Evolutionary conservation across 169 alveolate species (phyloP).

Genomic region (Eimeria praecox): DNA sequence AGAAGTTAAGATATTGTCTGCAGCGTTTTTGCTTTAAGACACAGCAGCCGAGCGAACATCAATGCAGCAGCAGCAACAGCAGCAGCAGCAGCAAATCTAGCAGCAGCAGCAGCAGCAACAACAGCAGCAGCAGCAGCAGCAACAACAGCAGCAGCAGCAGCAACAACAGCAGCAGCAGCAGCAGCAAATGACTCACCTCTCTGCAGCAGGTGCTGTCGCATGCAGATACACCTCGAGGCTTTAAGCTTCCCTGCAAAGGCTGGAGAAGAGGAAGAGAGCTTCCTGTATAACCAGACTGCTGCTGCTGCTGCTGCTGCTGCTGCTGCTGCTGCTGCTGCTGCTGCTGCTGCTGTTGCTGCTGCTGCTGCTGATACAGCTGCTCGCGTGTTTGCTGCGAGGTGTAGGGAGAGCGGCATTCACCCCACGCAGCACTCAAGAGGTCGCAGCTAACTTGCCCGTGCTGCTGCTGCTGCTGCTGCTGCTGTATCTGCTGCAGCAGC

Average conservation of each 20-base stretch:
- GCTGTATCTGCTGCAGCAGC: conserved; percentile 26
- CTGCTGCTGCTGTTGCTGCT: conserved; percentile 36
- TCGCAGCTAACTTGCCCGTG: background rate
- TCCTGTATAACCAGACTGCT: background rate
- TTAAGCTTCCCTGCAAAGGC: background rate
- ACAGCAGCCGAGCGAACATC: too few species aligned
- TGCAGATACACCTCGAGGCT: background rate
- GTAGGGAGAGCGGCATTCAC: conserved; percentile 41
- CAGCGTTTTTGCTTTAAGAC: too few species aligned
- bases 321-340: background rate
- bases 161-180: background rate
- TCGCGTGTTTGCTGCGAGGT: conserved; percentile 17
- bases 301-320: conserved; percentile 58
- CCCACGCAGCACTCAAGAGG: conserved; percentile 46
- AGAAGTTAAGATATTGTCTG: too few species aligned
- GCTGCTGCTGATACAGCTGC: conserved; percentile 15
- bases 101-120: background rate
- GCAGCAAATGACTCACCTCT: conserved; percentile 6
- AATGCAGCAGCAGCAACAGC: conserved; percentile 1
- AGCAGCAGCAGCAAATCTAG: background rate
- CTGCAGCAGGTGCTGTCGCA: conserved; percentile 63
- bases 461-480: conserved; percentile 11
- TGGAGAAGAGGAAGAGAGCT: background rate
- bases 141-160: background rate
- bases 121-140: background rate